Evolutionary conservation across 2,329 filamentous ascomycete genomes (phyloP), one percentile per base, ranked within the genome.

Genomic region (Phaeosphaeriaceae sp.): DNA sequence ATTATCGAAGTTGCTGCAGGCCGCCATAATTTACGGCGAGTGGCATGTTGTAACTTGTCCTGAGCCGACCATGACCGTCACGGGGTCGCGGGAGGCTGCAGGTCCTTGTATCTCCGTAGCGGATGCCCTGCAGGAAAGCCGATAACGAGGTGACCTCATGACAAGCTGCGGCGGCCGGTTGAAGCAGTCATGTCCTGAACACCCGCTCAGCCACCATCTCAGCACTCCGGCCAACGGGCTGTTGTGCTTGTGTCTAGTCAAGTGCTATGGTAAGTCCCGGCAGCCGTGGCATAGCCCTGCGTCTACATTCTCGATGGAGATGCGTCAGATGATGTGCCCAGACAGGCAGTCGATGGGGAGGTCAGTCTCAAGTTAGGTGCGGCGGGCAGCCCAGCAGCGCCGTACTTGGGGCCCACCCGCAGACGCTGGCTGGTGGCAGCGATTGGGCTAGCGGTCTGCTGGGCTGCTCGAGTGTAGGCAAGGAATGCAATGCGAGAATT

Each of bases 21-120:
- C 67, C 60, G 73, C 71, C 72, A 76, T 71, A 65, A 70, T 59
- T 65, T 67, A 54, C 56, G 60, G 65, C 60, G 58, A 54, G 61
- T 70, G 58, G 54, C 55, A 65, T 49, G 48, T 73, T 60, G n/a
- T n/a, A n/a, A n/a, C n/a, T n/a, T n/a, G 63, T 74, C 72, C 69
- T 68, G 67, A 58, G 65, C 63, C 63, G 61, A 59, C 55, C 62
- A 65, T 70, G 48, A 60, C 60, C 61, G 66, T 75, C 71, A 74
- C 68, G 72, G 69, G 67, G 60, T 66, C 49, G 58, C 74, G 74
- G 74, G 73, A 76, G 73, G 73, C 74, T 75, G 75, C 75, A 76
- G 63, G 54, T 53, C 60, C 53, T 65, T 70, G 71, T 70, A 61
- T 54, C 67, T 69, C 68, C 57, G 71, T 58, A 69, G 56, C 66